A percentile compares a stretch with the other conserved stretches of the same genome.
Evolutionary conservation across 257 asterid species (phyloP).

Genomic region (Gentiana macrophylla): DNA sequence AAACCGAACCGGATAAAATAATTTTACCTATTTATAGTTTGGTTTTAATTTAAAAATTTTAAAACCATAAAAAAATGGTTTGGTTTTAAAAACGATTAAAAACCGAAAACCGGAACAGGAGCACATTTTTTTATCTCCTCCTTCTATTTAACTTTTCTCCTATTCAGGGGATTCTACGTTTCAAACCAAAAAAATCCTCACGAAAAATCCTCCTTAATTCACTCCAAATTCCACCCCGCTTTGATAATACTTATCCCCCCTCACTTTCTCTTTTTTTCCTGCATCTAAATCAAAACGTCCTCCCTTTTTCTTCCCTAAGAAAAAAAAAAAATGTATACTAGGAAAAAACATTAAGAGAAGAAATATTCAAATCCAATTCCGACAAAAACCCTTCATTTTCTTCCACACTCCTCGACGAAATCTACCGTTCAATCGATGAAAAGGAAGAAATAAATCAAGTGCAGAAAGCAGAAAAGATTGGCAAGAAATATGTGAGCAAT

Average conservation of each 20-base stretch:
- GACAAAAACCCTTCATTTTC: constrained; percentile 57
- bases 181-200: constrained; percentile 2
- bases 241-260: neutral
- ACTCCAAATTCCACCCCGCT: neutral
- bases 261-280: neutral
- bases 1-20: too few relatives aligned
- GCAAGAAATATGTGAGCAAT: constrained; percentile 10
- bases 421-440: constrained; percentile 75
- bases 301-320: neutral
- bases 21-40: too few relatives aligned
- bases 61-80: too few relatives aligned
- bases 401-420: constrained; percentile 77
- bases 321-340: constrained; percentile 27
- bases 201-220: neutral
- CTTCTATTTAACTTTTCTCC: constrained; percentile 8
- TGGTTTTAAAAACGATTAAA: too few relatives aligned
- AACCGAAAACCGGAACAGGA: too few relatives aligned
- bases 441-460: constrained; percentile 18
- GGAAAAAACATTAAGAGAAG: constrained; percentile 21
- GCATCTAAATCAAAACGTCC: neutral
- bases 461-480: constrained; percentile 7
- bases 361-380: constrained; percentile 21
- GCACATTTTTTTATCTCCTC: constrained; percentile 1
- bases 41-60: too few relatives aligned
- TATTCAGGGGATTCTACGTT: neutral